Conservation (phyloP, 192 early-diverging fungal genomes). For the Spizellomyces sp. region DNA sequence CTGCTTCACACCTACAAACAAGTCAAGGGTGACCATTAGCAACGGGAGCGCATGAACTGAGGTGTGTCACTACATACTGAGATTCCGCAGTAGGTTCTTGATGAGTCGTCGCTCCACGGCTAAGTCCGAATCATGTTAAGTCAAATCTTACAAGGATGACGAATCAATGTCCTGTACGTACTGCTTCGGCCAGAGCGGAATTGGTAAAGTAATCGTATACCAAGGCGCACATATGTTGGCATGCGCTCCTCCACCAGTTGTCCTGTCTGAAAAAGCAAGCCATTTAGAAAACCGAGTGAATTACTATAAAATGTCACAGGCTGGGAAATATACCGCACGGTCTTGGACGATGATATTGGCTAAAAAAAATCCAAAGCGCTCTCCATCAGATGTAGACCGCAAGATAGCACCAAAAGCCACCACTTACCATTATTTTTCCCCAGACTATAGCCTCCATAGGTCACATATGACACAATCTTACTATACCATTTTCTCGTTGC, state of each 20-base stretch:
- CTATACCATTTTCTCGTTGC: conserved; percentile 73
- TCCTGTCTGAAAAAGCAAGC: conserved; percentile 45
- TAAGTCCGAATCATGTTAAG: conserved; percentile 7
- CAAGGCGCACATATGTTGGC: conserved; percentile 73
- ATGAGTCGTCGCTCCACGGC: conserved; percentile 40
- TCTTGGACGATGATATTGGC: conserved; percentile 79
- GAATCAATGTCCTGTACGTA: not conserved
- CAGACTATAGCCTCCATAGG: conserved; percentile 62
- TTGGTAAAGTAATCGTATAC: conserved; percentile 78
- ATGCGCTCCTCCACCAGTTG: conserved; percentile 77
- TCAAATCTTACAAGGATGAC: not conserved
- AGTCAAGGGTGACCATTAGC: too few species aligned
- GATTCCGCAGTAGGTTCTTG: conserved; percentile 38
- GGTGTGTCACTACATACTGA: conserved; percentile 29
- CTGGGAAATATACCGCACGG: conserved; percentile 31
- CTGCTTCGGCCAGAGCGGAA: conserved; percentile 47
- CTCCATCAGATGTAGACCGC: not conserved
- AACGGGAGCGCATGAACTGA: too few species aligned
- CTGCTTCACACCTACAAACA: conserved; percentile 53
- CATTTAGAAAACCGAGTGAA: not conserved
- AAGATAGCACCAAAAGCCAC: conserved; percentile 21
- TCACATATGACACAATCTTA: conserved; percentile 64
- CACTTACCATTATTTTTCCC: conserved; percentile 52
- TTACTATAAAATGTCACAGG: too few species aligned
- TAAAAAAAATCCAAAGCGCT: conserved; percentile 31